phyloP scores from a whole-genome alignment of 768 basidiomycete species.

The Boletus rufocinnamomeus region DNA sequence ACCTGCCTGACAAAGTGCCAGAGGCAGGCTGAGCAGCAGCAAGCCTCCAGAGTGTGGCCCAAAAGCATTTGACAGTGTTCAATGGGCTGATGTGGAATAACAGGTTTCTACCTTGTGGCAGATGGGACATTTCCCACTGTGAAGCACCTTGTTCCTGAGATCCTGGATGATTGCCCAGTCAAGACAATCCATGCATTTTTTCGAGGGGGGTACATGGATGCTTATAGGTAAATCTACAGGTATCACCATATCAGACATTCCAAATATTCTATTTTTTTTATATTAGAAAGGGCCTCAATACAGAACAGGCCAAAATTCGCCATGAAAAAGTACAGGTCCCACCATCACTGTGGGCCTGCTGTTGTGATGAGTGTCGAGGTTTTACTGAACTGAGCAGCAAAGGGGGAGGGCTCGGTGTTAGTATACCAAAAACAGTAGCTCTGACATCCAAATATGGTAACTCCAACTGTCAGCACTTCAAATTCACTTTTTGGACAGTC shows the following conservation, averaged over 20 bases:
- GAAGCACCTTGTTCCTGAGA: neutral
- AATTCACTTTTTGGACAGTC: no score
- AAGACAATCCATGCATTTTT: neutral
- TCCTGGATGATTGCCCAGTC: neutral
- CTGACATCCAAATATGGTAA: neutral
- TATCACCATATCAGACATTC: no score
- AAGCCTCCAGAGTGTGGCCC: neutral
- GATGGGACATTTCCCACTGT: neutral
- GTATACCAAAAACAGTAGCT: neutral
- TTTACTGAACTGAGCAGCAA: no score
- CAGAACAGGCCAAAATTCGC: no score
- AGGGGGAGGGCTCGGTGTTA: no score
- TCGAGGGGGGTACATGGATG: neutral
- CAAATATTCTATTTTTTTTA: neutral
- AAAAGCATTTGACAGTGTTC: neutral
- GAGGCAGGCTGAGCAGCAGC: neutral
- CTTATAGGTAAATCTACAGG: constrained; percentile 2
- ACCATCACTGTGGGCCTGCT: no score
- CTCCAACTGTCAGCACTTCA: neutral
- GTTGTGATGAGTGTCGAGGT: neutral
- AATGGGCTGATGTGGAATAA: no score
- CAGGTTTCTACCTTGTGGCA: neutral
- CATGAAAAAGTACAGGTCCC: no score
- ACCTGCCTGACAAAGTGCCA: neutral
- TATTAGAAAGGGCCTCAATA: no score